Percentiles rank a stretch among this genome's conserved stretches.
Evolutionary conservation across 768 basidiomycete species (phyloP).

Genomic region (Nidularia sp.): DNA sequence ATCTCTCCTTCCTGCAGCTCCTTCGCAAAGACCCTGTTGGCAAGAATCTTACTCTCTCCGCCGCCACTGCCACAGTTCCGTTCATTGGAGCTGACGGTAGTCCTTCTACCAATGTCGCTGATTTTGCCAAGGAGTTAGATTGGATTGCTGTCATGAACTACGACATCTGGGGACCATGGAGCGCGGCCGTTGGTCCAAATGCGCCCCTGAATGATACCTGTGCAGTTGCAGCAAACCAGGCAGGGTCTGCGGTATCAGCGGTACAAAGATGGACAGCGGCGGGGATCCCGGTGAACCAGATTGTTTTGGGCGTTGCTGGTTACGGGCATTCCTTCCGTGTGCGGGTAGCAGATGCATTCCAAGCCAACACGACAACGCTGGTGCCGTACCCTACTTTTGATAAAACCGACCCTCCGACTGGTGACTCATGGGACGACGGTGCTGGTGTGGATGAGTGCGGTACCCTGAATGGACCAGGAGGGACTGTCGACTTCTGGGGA

Average conservation of each 20-base stretch:
- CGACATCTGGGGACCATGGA: constrained; percentile 65
- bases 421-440: constrained; percentile 61
- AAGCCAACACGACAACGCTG: constrained; percentile 29
- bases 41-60: constrained; percentile 54
- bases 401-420: constrained; percentile 39
- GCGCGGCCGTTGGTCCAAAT: constrained; percentile 72
- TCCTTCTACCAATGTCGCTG: constrained; percentile 64
- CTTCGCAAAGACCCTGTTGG: constrained; percentile 54
- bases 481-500: constrained; percentile 62
- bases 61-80: constrained; percentile 34
- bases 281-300: constrained; percentile 62
- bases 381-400: constrained; percentile 54
- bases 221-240: constrained; percentile 49
- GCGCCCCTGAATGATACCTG: constrained; percentile 85
- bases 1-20: constrained; percentile 50
- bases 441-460: constrained; percentile 58
- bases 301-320: constrained; percentile 79
- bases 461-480: constrained; percentile 40
- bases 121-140: constrained; percentile 64
- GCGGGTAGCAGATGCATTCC: constrained; percentile 36
- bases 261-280: constrained; percentile 70
- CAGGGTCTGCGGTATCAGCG: constrained; percentile 74
- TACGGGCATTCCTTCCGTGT: constrained; percentile 83
- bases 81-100: constrained; percentile 42
- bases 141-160: constrained; percentile 64